Evolutionary conservation across 2,329 filamentous ascomycete species (phyloP), one percentile per base, ranked within the genome.

Genomic region (Trichoderma citrinoviride): DNA sequence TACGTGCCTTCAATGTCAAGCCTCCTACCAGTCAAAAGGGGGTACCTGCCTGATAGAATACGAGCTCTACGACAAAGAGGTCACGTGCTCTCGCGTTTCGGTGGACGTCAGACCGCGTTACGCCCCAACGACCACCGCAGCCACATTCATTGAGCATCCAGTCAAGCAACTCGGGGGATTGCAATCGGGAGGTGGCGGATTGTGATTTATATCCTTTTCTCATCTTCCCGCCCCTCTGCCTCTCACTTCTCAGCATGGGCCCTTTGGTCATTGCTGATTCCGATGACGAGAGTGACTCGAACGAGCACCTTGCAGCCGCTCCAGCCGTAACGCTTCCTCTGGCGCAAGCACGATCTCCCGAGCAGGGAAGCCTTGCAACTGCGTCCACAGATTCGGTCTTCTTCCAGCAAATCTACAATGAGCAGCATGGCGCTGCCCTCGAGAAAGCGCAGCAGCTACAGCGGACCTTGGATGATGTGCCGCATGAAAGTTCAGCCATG

Each of bases 341-440:
- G 46, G 50, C 62, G 40, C 54, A 37, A 21, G 68, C 65, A 33
- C 68, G 69, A 27, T 73, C 70, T 19, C 72, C 71, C 10, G 72
- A 72, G 15, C 65, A 63, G 61, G 66, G 67, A 68, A 74, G 73
- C 64, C 69, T 70, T 62, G 70, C 71, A 43, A 76, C 77, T 7
- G 74, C 71, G 23, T 84, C 82, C 17, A 84, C 82, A 1, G 80
- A 84, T 65, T 76, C 78, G 1, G 77, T 75, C 0, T 80, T 83
- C 67, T 84, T 84, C 67, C 77, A 78, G 53, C 76, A 73, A 56
- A 70, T 84, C 10, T 83, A 82, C 65, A 75, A 81, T 23, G 79
- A 82, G 54, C 81, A 84, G 68, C 76, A 77, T 44, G 73, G 74
- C 40, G 74, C 75, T 23, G 70, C 72, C 17, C 66, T 64, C 27